Evolutionary conservation across 176 grass and related monocot species (phyloP), one percentile per base, ranked within the genome.

Genomic region (Chloris gayana): DNA sequence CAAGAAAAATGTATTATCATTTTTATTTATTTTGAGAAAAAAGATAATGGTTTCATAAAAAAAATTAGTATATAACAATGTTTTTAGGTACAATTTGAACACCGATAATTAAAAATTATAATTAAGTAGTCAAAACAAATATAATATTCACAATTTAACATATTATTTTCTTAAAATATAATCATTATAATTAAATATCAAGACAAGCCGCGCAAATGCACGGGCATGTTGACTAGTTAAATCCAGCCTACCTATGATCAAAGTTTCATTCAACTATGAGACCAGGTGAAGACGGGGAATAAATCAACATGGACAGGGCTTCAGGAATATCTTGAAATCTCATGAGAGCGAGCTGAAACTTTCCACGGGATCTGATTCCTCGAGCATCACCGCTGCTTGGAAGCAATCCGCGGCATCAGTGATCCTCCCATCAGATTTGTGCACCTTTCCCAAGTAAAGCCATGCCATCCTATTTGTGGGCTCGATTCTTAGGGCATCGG

Each of bases 351-450:
- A 89, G 41, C 69, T 91, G 71, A 91, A 98, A 67, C 81, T 91
- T 77, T 98, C 92, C 31, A 98, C 80, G 77, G 95, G 92, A 89
- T 98, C 88, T 4, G 92, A 93, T 65, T 98, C 96, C 79, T 95
- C 96, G 1, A 98, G 86, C 90, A 98, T 84, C 26, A 85, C 88
- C 1, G 95, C 86, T 0, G 92, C 95, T 67, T 95, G 92, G 75
- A 98, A 98, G 75, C 95, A 95, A n/a, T 98, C 95, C 0, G 92
- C 92, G 11, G 95, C 95, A 12, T 95, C 90, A 10, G 61, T 10
- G 0, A 85, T 62, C 67, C 88, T 93, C n/a, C 90, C 90, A 37
- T 98, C 90, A 9, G 85, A 89, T 51, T 39, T 81, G 74, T 98
- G 96, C 30, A 98, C 90, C 83, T 84, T 85, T 29, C 96, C 92